Conservation (phyloP, 345 rosid species). For the Eucalyptus melliodora region DNA sequence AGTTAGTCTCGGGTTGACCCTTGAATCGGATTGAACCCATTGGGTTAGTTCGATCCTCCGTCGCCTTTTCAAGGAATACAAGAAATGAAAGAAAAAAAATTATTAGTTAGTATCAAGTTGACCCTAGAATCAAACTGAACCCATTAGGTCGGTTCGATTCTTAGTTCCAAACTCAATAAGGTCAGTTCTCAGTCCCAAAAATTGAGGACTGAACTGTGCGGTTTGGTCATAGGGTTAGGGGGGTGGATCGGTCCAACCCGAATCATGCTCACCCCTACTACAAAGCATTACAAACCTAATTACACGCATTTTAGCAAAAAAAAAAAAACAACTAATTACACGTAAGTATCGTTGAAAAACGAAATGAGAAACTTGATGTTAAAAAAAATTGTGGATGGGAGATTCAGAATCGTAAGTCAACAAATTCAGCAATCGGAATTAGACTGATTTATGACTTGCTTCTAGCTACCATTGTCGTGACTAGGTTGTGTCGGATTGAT, state of each 20-base stretch:
- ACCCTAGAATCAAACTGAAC: too few relatives aligned
- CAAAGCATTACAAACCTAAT: background rate
- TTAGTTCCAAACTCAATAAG: too few relatives aligned
- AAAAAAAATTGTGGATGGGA: background rate
- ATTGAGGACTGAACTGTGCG: too few relatives aligned
- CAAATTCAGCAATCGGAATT: background rate
- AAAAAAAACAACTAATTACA: background rate
- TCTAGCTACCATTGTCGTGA: background rate
- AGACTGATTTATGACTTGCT: background rate
- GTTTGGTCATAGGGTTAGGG: rapidly evolving
- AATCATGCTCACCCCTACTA: background rate
- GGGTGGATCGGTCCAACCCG: rapidly evolving
- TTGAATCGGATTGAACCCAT: rapidly evolving
- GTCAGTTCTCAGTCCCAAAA: rapidly evolving
- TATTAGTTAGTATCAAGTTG: rapidly evolving
- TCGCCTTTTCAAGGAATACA: rapidly evolving
- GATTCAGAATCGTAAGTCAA: background rate
- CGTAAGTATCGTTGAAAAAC: background rate
- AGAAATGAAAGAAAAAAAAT: too few relatives aligned
- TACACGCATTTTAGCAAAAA: background rate
- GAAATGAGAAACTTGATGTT: background rate
- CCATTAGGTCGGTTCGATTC: rapidly evolving
- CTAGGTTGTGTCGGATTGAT: background rate
- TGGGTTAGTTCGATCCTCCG: rapidly evolving
- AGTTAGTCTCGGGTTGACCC: rapidly evolving